phyloP scores from a whole-genome alignment of 2,329 filamentous ascomycete genomes.

The Pyrenophora tritici-repentis region DNA sequence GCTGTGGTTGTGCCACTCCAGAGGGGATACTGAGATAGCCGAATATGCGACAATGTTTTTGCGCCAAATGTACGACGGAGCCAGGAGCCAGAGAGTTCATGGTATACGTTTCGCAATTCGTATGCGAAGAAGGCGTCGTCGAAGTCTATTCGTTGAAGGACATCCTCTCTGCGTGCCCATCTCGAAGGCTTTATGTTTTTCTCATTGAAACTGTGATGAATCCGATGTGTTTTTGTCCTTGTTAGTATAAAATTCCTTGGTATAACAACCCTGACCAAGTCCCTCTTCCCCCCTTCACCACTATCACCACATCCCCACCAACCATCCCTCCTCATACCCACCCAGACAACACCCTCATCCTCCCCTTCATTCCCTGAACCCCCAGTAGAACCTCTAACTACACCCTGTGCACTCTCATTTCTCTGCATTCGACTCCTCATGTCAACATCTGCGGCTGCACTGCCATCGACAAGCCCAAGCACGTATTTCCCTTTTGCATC shows the following conservation, averaged over 20 bases:
- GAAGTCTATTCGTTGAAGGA: constrained; percentile 20
- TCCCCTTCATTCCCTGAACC: constrained; percentile 4
- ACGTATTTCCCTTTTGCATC: constrained; percentile 30
- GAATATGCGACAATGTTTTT: constrained; percentile 25
- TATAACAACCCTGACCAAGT: neutral
- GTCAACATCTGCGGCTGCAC: constrained; percentile 9
- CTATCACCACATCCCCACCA: neutral
- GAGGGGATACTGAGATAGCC: constrained; percentile 16
- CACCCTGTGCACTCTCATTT: constrained; percentile 28
- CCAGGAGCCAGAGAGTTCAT: constrained; percentile 29
- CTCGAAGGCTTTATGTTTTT: neutral
- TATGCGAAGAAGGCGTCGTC: constrained; percentile 36
- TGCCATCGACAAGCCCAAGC: constrained; percentile 22
- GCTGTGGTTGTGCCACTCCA: constrained; percentile 24
- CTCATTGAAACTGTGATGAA: constrained; percentile 3
- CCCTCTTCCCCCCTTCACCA: neutral
- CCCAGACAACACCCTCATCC: constrained; percentile 18
- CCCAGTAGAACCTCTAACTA: constrained; percentile 8
- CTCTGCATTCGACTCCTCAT: constrained; percentile 23
- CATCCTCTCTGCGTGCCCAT: neutral
- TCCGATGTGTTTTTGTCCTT: neutral
- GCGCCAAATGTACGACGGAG: constrained; percentile 27
- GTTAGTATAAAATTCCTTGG: too few relatives aligned
- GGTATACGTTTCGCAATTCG: constrained; percentile 21
- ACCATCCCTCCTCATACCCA: constrained; percentile 16